Conservation (phyloP, 441 rosid genomes). For the Gossypium lobatum region DNA sequence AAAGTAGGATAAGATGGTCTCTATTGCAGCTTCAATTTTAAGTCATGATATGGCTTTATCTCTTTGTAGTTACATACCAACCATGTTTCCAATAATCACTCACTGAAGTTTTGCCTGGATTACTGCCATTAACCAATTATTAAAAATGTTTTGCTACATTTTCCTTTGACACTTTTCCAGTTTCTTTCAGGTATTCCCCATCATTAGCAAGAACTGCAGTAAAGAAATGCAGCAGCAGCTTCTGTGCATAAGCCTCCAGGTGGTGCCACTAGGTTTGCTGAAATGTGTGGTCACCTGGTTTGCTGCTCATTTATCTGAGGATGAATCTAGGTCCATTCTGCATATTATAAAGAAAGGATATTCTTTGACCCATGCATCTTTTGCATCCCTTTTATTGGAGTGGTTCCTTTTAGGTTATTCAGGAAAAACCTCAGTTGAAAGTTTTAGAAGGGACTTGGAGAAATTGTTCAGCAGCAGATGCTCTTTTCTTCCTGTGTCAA, state of each 20-base stretch:
- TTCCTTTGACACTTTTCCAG: slow-evolving; percentile 17
- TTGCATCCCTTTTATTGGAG: slow-evolving; percentile 47
- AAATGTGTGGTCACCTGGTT: slow-evolving; percentile 69
- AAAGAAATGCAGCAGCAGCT: slow-evolving; percentile 54
- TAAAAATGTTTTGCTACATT: slow-evolving; percentile 5
- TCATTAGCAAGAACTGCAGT: slow-evolving; percentile 44
- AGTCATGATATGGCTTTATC: background rate
- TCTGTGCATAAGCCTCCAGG: slow-evolving; percentile 49
- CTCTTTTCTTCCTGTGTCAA: slow-evolving; percentile 29
- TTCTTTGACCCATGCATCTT: slow-evolving; percentile 27
- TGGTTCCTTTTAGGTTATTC: slow-evolving; percentile 60
- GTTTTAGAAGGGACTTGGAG: slow-evolving; percentile 44
- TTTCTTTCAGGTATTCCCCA: slow-evolving; percentile 49
- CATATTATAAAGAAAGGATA: slow-evolving; percentile 33
- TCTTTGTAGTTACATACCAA: background rate
- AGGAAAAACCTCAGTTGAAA: slow-evolving; percentile 47
- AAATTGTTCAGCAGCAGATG: slow-evolving; percentile 41
- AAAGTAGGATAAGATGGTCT: background rate
- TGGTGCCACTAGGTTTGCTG: slow-evolving; percentile 73
- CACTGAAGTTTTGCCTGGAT: background rate
- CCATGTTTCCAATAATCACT: background rate
- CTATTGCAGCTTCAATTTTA: background rate
- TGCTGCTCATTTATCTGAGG: slow-evolving; percentile 54
- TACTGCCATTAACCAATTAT: background rate
- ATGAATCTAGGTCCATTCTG: slow-evolving; percentile 50